Percentiles rank a stretch among this genome's conserved stretches.
Evolutionary conservation across 257 asterid species (phyloP).

Genomic region (Scutellaria minor): DNA sequence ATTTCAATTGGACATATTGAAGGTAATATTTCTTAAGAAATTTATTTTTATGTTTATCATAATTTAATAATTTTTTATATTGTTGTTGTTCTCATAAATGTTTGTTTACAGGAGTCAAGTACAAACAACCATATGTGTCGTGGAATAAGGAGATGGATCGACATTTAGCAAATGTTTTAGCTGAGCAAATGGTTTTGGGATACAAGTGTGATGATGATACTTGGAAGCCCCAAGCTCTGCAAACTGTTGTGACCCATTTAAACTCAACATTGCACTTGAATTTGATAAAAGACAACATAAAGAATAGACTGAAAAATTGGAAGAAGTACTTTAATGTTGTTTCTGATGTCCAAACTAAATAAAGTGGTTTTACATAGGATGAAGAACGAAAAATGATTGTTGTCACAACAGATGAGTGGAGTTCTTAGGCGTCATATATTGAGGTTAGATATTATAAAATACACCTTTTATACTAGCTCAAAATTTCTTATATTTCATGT

Average conservation of each 20-base stretch:
- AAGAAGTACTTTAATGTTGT: slow-evolving; percentile 1
- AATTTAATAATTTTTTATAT: too few species aligned
- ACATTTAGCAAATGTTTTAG: background rate
- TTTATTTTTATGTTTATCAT: background rate
- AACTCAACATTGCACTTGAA: background rate
- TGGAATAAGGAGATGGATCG: background rate
- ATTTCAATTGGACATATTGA: background rate
- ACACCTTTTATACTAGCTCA: background rate
- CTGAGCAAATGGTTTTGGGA: background rate
- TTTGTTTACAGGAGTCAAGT: background rate
- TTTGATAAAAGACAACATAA: background rate
- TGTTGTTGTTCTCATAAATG: background rate
- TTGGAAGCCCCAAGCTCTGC: background rate
- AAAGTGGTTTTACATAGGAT: background rate
- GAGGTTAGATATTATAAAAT: background rate
- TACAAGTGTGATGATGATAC: background rate
- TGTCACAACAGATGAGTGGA: background rate
- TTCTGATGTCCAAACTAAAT: background rate
- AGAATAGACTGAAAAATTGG: background rate
- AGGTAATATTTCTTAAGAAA: background rate
- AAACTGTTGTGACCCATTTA: background rate
- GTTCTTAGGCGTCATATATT: background rate
- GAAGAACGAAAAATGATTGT: background rate
- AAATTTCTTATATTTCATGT: too few species aligned
- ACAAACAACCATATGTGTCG: background rate